A percentile compares a stretch with the other conserved stretches of the same genome.
Evolutionary conservation across 1,284 basidiomycete genomes (phyloP).

Genomic region (Singerocomus inundabilis): DNA sequence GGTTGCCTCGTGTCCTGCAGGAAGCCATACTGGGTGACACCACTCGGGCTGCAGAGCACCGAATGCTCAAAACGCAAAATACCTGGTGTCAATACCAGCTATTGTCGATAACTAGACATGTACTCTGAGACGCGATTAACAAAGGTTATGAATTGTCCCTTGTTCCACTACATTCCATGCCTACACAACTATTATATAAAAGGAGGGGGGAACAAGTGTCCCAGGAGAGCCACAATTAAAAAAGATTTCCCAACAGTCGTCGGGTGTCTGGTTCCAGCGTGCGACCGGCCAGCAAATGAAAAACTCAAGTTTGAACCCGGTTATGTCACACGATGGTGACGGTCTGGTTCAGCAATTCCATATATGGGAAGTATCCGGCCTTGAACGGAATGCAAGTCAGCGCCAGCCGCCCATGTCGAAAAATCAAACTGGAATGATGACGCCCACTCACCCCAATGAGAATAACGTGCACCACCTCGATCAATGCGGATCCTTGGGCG

Average conservation of each 20-base stretch:
- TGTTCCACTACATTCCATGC: not conserved
- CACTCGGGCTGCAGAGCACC: not conserved
- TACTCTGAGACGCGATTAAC: not conserved
- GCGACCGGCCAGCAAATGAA: no score
- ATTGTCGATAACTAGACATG: not conserved
- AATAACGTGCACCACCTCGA: conserved; percentile 22
- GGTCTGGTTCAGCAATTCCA: conserved; percentile 30
- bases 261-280: no score
- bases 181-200: not conserved
- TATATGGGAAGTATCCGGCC: conserved; percentile 20
- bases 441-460: conserved; percentile 28
- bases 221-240: no score
- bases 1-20: no score
- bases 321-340: conserved; percentile 20
- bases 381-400: conserved; percentile 2
- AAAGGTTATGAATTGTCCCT: not conserved
- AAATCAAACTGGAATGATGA: no score
- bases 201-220: no score
- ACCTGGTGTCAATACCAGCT: no score
- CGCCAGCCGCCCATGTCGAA: no score
- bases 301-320: no score
- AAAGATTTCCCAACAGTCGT: no score
- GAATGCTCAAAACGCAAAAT: not conserved
- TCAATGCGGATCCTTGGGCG: conserved; percentile 15
- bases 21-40: no score